Conservation (phyloP, 2,329 filamentous ascomycete genomes). For the Exophiala lecanii-corni region DNA sequence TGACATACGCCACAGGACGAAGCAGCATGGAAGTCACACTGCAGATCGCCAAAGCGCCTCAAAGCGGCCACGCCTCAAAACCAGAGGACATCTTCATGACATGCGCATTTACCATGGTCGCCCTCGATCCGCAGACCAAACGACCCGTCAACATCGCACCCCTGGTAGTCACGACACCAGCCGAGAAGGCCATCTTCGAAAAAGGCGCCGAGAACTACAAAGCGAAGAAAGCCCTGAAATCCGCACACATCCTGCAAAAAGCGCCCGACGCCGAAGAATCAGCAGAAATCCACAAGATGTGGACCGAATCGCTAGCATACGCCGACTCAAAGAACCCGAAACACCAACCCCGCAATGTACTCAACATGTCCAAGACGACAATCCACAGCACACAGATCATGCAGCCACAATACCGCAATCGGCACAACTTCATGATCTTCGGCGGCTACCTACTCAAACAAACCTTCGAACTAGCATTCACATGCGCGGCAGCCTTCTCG, state of each 20-base stretch:
- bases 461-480: slow-evolving; percentile 72
- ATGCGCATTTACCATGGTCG: slow-evolving; percentile 76
- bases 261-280: slow-evolving; percentile 68
- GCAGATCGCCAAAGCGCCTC: slow-evolving; percentile 64
- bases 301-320: slow-evolving; percentile 63
- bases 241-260: slow-evolving; percentile 58
- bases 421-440: slow-evolving; percentile 72
- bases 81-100: slow-evolving; percentile 63
- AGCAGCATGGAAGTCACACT: slow-evolving; percentile 71
- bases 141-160: slow-evolving; percentile 61
- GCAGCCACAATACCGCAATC: slow-evolving; percentile 67
- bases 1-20: slow-evolving; percentile 67
- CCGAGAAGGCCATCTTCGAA: slow-evolving; percentile 60
- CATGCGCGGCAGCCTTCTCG: slow-evolving; percentile 66
- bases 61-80: slow-evolving; percentile 48
- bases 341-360: slow-evolving; percentile 53
- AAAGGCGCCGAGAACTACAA: slow-evolving; percentile 63
- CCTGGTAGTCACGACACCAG: slow-evolving; percentile 56
- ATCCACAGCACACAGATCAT: slow-evolving; percentile 67
- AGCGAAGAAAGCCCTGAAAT: slow-evolving; percentile 60
- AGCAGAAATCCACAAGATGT: slow-evolving; percentile 67
- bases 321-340: slow-evolving; percentile 53
- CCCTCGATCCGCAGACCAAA: slow-evolving; percentile 63
- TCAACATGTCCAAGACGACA: slow-evolving; percentile 59
- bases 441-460: slow-evolving; percentile 70